A percentile compares a stretch with the other conserved stretches of the same genome.
phyloP scores from a whole-genome alignment of 495 filamentous ascomycete genomes.

The Mytilinidion resinicola region DNA sequence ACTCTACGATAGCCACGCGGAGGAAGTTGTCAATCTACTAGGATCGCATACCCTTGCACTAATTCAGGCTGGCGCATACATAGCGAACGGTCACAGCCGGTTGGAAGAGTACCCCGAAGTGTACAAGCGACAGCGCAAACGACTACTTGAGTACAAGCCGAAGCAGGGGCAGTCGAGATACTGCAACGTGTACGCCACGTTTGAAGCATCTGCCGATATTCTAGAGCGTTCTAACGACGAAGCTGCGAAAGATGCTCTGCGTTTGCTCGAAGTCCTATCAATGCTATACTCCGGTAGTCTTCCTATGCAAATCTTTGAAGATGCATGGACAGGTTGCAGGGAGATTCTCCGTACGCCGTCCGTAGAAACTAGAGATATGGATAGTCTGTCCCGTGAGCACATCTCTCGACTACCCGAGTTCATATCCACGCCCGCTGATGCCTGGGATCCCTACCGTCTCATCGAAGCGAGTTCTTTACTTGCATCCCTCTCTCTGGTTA shows the following conservation, averaged over 20 bases:
- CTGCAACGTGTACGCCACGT: slow-evolving; percentile 19
- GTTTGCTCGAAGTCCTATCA: slow-evolving; percentile 12
- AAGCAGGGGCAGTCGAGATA: slow-evolving; percentile 22
- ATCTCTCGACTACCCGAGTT: slow-evolving; percentile 28
- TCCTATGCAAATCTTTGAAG: slow-evolving; percentile 9
- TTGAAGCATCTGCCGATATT: slow-evolving; percentile 18
- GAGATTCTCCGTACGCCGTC: too few relatives aligned
- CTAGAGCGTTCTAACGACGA: slow-evolving; percentile 1
- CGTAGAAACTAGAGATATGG: not conserved
- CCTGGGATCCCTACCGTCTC: slow-evolving; percentile 31
- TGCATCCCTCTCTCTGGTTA: slow-evolving; percentile 25
- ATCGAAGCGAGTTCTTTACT: slow-evolving; percentile 25
- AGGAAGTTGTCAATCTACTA: slow-evolving; percentile 8
- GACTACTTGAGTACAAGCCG: slow-evolving; percentile 13
- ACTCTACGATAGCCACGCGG: not conserved
- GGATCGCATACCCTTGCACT: slow-evolving; percentile 22
- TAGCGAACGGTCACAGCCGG: slow-evolving; percentile 12
- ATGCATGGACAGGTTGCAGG: not conserved
- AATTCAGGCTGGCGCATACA: slow-evolving; percentile 26
- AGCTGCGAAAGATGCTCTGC: slow-evolving; percentile 10
- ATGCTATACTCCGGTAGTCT: slow-evolving; percentile 2
- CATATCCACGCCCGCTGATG: slow-evolving; percentile 8
- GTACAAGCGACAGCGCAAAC: slow-evolving; percentile 12
- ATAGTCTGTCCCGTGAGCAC: slow-evolving; percentile 17
- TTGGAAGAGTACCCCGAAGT: slow-evolving; percentile 15